These are phyloP conservation scores for Mycena pura DNA, from an alignment of 768 basidiomycete species.

Conservation along the genomic window DNA sequence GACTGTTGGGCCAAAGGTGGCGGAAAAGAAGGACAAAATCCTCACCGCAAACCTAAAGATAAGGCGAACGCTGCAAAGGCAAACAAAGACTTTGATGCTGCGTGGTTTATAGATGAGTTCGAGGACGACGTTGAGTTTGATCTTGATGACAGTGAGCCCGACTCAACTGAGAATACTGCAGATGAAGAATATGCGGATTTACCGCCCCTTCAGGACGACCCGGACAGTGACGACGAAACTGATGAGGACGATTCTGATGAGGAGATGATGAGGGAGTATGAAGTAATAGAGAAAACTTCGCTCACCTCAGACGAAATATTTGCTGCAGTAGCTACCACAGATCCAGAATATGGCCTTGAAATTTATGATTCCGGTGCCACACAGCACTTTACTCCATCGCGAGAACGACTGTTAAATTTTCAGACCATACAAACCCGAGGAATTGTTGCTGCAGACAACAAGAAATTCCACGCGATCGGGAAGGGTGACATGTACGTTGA, in stretches of 20 bases:
- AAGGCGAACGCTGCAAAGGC: neutral
- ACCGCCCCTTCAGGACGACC: neutral
- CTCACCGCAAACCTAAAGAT: slow-evolving; percentile 20
- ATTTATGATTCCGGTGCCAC: slow-evolving; percentile 45
- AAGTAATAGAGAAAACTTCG: neutral
- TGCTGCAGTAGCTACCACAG: neutral
- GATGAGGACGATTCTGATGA: neutral
- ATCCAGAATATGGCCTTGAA: slow-evolving; percentile 25
- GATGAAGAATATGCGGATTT: neutral
- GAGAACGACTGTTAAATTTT: slow-evolving; percentile 37
- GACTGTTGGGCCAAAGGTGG: slow-evolving; percentile 48
- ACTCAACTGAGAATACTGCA: neutral
- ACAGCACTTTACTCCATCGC: slow-evolving; percentile 41
- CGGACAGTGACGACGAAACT: neutral
- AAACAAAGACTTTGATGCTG: neutral
- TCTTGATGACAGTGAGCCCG: neutral
- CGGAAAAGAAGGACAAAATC: slow-evolving; percentile 43
- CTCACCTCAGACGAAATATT: neutral
- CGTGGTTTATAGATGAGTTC: neutral
- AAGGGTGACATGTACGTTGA: slow-evolving; percentile 14
- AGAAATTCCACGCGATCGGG: neutral
- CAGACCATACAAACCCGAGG: slow-evolving; percentile 20
- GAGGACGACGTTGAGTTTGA: neutral
- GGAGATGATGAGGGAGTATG: neutral
- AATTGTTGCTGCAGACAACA: neutral